Percentiles rank a stretch among this genome's conserved stretches.
Conservation (phyloP, 225 moss, liverwort and hornwort species). For the Pseudoscleropodium purum region DNA sequence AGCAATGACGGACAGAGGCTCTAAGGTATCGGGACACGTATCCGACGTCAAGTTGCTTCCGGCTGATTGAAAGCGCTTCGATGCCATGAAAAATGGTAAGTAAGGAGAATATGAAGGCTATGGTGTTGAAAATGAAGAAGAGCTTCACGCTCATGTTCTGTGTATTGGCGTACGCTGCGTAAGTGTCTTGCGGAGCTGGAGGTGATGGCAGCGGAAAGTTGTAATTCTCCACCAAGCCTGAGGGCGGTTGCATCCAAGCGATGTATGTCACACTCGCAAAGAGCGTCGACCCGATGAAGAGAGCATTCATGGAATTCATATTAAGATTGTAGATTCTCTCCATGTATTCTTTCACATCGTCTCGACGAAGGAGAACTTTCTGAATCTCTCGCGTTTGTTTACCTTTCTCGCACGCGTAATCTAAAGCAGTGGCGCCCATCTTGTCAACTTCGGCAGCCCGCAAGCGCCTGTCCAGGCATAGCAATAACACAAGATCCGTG, state of each 20-base stretch:
- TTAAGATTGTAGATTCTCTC: conserved; percentile 20
- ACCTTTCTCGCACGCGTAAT: conserved; percentile 18
- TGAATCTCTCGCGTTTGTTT: conserved; percentile 11
- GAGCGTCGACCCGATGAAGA: conserved; percentile 25
- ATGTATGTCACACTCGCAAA: conserved; percentile 27
- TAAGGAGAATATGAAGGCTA: conserved; percentile 20
- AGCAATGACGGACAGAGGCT: not conserved
- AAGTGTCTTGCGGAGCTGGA: conserved; percentile 9
- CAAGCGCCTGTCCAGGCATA: conserved; percentile 20
- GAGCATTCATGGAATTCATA: conserved; percentile 19
- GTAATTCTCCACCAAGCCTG: conserved; percentile 13
- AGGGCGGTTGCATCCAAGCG: conserved; percentile 40
- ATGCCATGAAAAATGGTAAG: conserved; percentile 8
- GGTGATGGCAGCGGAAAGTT: not conserved
- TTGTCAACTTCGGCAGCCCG: conserved; percentile 20
- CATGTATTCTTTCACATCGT: conserved; percentile 22
- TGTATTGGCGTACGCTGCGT: not conserved
- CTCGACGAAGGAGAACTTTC: conserved; percentile 6
- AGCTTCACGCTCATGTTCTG: not conserved
- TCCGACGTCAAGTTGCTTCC: conserved; percentile 10
- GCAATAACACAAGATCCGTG: not conserved
- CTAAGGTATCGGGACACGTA: conserved; percentile 5
- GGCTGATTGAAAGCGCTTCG: not conserved
- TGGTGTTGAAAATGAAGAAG: conserved; percentile 20
- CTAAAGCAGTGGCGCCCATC: conserved; percentile 15